phyloP scores from a whole-genome alignment of 805 yeast species.

The Cyberlindnera maclurae region DNA sequence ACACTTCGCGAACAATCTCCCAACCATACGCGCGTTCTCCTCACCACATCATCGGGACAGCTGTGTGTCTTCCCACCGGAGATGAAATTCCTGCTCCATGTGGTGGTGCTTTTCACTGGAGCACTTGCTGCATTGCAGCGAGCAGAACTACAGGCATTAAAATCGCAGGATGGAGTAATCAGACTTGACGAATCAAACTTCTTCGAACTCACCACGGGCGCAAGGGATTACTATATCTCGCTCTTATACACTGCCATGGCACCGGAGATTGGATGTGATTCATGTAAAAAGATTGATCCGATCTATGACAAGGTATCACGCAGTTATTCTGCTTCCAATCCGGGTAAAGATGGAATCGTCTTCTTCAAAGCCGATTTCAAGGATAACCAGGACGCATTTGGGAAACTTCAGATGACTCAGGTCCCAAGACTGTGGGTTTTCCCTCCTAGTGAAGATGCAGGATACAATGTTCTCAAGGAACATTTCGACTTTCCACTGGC shows the following conservation, averaged over 20 bases:
- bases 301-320: conserved; percentile 34
- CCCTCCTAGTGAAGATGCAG: conserved; percentile 37
- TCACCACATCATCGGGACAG: too few relatives aligned
- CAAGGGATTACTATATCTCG: conserved; percentile 44
- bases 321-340: conserved; percentile 38
- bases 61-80: too few relatives aligned
- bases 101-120: background rate
- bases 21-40: background rate
- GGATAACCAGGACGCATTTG: conserved; percentile 35
- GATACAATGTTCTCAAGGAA: conserved; percentile 24
- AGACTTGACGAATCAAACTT: conserved; percentile 31
- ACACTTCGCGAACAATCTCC: background rate
- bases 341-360: conserved; percentile 33
- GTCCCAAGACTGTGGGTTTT: conserved; percentile 66
- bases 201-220: conserved; percentile 34
- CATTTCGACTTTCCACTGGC: conserved; percentile 31
- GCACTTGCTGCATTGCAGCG: conserved; percentile 7
- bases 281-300: conserved; percentile 40
- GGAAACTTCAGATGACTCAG: conserved; percentile 34
- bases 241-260: conserved; percentile 46
- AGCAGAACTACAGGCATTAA: conserved; percentile 10
- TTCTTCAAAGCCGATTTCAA: conserved; percentile 46
- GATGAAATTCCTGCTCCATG: background rate
- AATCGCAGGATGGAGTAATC: conserved; percentile 31
- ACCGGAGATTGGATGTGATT: conserved; percentile 34